Percentiles rank a stretch among this genome's conserved stretches.
Conservation (phyloP, 1,284 basidiomycete species). For the Irpex sp. region DNA sequence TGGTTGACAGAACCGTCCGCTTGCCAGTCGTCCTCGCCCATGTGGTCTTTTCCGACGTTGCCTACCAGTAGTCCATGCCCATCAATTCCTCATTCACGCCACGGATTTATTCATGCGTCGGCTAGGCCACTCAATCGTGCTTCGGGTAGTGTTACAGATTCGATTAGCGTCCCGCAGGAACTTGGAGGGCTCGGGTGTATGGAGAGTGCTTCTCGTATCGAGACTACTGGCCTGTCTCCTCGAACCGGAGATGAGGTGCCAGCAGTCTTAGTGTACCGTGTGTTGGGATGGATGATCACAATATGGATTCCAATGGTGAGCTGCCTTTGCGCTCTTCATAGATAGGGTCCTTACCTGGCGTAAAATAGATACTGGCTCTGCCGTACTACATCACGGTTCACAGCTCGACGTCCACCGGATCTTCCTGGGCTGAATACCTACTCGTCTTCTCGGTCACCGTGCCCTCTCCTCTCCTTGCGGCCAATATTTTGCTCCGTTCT, state of each 20-base stretch:
- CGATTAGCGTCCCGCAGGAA: conserved; percentile 41
- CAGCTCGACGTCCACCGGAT: conserved; percentile 29
- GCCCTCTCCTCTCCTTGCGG: conserved; percentile 59
- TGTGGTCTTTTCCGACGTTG: conserved; percentile 62
- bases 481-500: conserved; percentile 54
- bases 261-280: conserved; percentile 50
- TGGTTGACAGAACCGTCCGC: conserved; percentile 64
- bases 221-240: conserved; percentile 46
- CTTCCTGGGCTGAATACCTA: conserved; percentile 36
- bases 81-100: conserved; percentile 36
- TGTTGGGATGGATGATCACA: conserved; percentile 56
- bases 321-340: background rate
- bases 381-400: conserved; percentile 55
- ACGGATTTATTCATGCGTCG: conserved; percentile 31
- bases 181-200: conserved; percentile 57
- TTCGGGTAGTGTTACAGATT: conserved; percentile 35
- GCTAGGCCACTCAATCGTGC: conserved; percentile 22
- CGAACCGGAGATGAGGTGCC: conserved; percentile 35
- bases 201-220: conserved; percentile 38
- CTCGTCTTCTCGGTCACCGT: conserved; percentile 59
- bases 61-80: conserved; percentile 25
- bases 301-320: conserved; percentile 68
- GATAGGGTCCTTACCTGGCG: too few species aligned
- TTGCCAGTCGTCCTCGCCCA: conserved; percentile 52
- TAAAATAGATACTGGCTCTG: conserved; percentile 34